Conservation (phyloP, 176 grass and related monocot species). For the Microstegium vimineum region DNA sequence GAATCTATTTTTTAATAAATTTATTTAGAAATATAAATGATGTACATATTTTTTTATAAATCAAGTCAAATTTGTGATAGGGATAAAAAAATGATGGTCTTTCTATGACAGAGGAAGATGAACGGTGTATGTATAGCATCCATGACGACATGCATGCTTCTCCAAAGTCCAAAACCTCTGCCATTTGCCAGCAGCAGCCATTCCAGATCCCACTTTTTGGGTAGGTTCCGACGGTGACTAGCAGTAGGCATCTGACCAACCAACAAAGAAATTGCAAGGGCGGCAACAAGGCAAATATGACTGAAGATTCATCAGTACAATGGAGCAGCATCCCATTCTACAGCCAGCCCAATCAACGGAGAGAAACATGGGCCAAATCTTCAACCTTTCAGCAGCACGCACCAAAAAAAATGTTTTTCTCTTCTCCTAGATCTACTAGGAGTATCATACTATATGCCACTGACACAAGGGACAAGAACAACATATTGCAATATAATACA, state of each 20-base stretch:
- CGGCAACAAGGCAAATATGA: neutral
- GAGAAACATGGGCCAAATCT: neutral
- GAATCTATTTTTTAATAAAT: no score
- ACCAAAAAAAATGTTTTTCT: neutral
- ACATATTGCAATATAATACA: neutral
- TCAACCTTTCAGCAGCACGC: neutral
- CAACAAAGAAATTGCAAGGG: neutral
- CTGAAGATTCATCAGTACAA: neutral
- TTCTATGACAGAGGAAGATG: no score
- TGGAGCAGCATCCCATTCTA: neutral
- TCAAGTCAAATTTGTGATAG: no score
- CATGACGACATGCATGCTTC: no score
- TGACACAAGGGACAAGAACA: neutral
- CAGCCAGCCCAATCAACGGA: neutral
- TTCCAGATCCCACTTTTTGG: neutral
- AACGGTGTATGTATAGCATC: no score
- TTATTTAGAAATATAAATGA: no score
- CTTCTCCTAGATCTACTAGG: neutral
- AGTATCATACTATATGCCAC: neutral
- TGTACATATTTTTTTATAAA: no score
- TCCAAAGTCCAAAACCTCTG: neutral
- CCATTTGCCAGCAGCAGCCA: neutral
- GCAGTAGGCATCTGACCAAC: no score
- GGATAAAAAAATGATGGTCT: no score
- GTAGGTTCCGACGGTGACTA: neutral